Base-by-base conservation (phyloP, 306 rosid genomes). In the Pyrus bretschneideri region DNA sequence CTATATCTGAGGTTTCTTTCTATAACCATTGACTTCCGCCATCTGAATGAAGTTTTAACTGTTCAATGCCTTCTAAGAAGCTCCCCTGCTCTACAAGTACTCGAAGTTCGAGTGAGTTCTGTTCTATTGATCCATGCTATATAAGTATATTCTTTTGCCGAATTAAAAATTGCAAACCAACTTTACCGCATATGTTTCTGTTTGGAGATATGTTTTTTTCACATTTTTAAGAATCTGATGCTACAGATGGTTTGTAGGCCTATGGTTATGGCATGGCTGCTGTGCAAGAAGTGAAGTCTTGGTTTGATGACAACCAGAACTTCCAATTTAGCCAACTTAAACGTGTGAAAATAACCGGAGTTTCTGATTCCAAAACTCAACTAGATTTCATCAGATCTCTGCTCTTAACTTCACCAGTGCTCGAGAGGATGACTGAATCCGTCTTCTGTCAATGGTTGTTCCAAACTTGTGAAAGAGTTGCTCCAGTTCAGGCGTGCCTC, bases 361-460 rank as follows among this genome's bases (percentile, higher is more conserved):
- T 86, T 51, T 29, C 59, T 69, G 86, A 83, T 44, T 52, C 35
- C 55, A 81, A 85, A 79, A 22, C 83, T 14, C 91, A 91, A 62
- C 46, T 89, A 51, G 87, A 85, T 77, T 81, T 91, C 44, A 81
- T 91, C 82, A 67, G 23, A 35, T 79, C 85, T 72, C 69, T 89
- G 70, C 89, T 91, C 70, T 73, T 60, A 57, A 49, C 67, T 75
- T 86, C 89, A 25, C 89, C 87, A 0, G 73, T 73, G 67, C 88
- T 91, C 30, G 89, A 87, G 81, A 79, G 67, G 81, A 83, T 91
- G 97, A 75, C 46, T 33, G 73, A 81, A 76, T 74, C 88, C 92
- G 46, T 78, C 73, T 81, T 30, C 59, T 52, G 18, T 1, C 46
- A 23, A 49, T 23, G 1, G 8, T 35, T 5, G 40, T 35, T 35